A percentile compares a stretch with the other conserved stretches of the same genome.
Conservation (phyloP, 2,329 filamentous ascomycete genomes). For the Elsinoe perseae region DNA sequence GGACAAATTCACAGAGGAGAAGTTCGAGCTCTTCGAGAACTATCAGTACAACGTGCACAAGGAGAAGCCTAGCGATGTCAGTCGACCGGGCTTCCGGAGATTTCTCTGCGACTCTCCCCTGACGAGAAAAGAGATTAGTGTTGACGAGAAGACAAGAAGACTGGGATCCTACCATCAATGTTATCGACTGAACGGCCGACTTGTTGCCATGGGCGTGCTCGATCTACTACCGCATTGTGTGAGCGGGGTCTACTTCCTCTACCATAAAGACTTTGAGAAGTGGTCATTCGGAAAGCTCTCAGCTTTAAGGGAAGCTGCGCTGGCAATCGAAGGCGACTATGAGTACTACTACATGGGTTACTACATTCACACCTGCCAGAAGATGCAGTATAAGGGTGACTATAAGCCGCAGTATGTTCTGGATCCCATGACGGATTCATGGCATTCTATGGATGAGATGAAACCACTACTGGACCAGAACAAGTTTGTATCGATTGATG, state of each 20-base stretch:
- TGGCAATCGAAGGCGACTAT: conserved; percentile 63
- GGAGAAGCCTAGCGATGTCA: conserved; percentile 54
- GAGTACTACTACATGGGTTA: conserved; percentile 76
- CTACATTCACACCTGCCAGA: conserved; percentile 72
- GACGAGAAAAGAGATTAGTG: conserved; percentile 35
- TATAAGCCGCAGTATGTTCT: conserved; percentile 68
- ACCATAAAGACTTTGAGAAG: conserved; percentile 64
- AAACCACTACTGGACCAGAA: conserved; percentile 43
- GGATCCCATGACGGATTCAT: conserved; percentile 47
- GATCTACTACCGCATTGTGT: conserved; percentile 70
- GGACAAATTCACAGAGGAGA: conserved; percentile 66
- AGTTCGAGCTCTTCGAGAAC: conserved; percentile 62
- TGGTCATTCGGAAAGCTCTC: conserved; percentile 68
- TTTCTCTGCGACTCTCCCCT: conserved; percentile 70
- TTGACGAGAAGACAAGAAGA: conserved; percentile 46
- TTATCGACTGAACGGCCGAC: conserved; percentile 66
- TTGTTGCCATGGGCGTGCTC: conserved; percentile 69
- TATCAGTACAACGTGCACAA: conserved; percentile 69
- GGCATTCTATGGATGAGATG: conserved; percentile 28
- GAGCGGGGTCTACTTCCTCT: conserved; percentile 77
- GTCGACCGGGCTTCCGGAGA: conserved; percentile 54
- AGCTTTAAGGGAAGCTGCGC: conserved; percentile 62
- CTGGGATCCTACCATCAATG: conserved; percentile 76
- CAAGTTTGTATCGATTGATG: conserved; percentile 44
- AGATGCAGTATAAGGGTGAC: conserved; percentile 81